A percentile compares a stretch with the other conserved stretches of the same genome.
Evolutionary conservation across 2,329 filamentous ascomycete genomes (phyloP).

Genomic region (Botryosphaeria dothidea): DNA sequence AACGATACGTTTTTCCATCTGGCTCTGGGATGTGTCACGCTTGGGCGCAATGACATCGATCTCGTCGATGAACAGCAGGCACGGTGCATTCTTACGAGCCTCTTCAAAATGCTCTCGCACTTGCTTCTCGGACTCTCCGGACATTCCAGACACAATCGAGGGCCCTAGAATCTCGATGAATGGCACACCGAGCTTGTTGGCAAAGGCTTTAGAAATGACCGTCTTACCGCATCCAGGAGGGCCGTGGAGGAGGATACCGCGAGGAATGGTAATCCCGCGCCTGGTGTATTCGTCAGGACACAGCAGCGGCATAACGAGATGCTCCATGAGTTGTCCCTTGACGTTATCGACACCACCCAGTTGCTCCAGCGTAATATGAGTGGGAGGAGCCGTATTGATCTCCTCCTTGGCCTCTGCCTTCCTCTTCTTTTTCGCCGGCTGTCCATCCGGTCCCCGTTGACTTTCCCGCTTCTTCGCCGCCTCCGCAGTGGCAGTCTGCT

Average conservation of each 20-base stretch:
- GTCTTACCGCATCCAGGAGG: conserved; percentile 88
- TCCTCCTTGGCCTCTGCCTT: conserved; percentile 44
- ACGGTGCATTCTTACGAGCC: conserved; percentile 81
- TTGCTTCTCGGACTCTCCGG: conserved; percentile 85
- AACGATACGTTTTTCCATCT: conserved; percentile 88
- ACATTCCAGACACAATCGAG: conserved; percentile 82
- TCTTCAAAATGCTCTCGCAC: conserved; percentile 85
- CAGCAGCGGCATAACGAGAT: conserved; percentile 72
- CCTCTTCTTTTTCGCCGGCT: conserved; percentile 68
- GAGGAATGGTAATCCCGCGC: conserved; percentile 68
- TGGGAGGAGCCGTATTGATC: conserved; percentile 65
- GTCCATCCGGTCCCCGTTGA: conserved; percentile 57
- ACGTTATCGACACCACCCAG: conserved; percentile 76
- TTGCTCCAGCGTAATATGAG: conserved; percentile 67
- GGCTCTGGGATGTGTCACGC: conserved; percentile 76
- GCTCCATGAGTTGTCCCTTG: conserved; percentile 67
- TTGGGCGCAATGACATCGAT: conserved; percentile 91
- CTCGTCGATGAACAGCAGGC: conserved; percentile 87
- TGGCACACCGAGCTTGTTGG: conserved; percentile 71
- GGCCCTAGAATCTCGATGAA: conserved; percentile 83
- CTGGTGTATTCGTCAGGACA: conserved; percentile 65
- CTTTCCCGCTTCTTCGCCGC: conserved; percentile 28
- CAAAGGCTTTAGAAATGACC: conserved; percentile 77
- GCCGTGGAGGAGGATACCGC: conserved; percentile 77
- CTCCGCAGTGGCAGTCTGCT: not conserved